Evolutionary conservation across 2,329 filamentous ascomycete genomes (phyloP).

Genomic region (Aureobasidium sp.): DNA sequence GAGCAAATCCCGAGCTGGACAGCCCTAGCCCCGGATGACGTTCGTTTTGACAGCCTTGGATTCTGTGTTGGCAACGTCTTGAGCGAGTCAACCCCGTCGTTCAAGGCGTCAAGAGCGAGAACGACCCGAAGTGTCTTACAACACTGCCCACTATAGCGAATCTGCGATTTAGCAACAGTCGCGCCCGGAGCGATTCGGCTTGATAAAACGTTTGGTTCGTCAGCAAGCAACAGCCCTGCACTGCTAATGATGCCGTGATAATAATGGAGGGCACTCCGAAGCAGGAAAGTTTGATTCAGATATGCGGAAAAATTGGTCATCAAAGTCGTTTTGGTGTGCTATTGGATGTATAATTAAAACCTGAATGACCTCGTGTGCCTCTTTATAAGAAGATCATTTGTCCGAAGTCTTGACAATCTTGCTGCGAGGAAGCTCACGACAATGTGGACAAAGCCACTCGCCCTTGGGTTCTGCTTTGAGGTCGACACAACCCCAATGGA

Average conservation of each 20-base stretch:
- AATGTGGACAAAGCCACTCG: conserved; percentile 44
- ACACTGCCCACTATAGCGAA: neutral
- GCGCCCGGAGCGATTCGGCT: neutral
- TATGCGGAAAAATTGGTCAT: neutral
- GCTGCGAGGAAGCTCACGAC: conserved; percentile 28
- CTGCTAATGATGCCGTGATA: neutral
- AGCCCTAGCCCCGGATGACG: neutral
- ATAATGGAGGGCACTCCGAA: neutral
- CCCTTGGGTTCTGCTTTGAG: conserved; percentile 44
- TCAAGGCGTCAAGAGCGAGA: neutral
- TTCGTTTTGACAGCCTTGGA: neutral
- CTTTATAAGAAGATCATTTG: neutral
- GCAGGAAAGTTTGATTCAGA: neutral
- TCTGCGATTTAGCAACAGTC: neutral
- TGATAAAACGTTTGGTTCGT: neutral
- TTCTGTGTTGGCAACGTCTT: neutral
- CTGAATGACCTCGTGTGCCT: neutral
- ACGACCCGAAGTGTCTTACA: neutral
- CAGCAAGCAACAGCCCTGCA: neutral
- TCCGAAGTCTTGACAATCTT: conserved; percentile 35
- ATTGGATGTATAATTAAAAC: neutral
- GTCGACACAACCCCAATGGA: conserved; percentile 63
- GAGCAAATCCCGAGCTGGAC: neutral
- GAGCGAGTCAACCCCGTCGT: neutral
- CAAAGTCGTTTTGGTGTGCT: neutral